Evolutionary conservation across 192 early-diverging fungal genomes (phyloP).

Genomic region (Podochytrium sp.): DNA sequence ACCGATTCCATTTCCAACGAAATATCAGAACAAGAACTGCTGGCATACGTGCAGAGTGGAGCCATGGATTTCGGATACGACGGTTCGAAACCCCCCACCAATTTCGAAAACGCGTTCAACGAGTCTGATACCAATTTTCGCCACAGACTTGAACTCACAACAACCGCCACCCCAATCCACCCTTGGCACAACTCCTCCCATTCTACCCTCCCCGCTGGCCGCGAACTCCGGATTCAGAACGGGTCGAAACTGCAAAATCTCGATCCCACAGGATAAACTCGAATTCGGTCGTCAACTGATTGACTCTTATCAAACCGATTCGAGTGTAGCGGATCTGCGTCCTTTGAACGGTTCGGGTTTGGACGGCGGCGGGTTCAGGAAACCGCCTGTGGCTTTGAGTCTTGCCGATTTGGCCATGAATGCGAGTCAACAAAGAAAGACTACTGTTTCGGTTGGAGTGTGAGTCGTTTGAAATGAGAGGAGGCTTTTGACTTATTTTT

Average conservation of each 20-base stretch:
- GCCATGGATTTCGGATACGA: slow-evolving; percentile 7
- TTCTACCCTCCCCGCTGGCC: neutral
- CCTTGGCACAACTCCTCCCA: neutral
- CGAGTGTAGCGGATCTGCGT: neutral
- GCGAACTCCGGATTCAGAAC: neutral
- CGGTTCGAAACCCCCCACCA: neutral
- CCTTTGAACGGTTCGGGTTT: neutral
- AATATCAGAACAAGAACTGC: slow-evolving; percentile 2
- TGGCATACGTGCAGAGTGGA: neutral
- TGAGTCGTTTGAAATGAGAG: no score
- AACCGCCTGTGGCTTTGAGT: neutral
- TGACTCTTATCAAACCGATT: neutral
- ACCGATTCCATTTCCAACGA: no score
- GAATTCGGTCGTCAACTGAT: neutral
- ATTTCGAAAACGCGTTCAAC: neutral
- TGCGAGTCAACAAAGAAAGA: neutral
- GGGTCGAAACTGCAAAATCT: neutral
- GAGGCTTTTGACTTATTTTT: no score
- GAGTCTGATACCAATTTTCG: neutral
- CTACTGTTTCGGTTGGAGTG: neutral
- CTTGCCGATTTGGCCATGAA: neutral
- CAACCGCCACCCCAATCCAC: neutral
- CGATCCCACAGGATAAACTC: neutral
- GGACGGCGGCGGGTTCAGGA: neutral
- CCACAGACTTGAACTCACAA: neutral